Evolutionary conservation across 257 asterid genomes (phyloP), one percentile per base, ranked within the genome.

Genomic region (Craterostigma plantagineum): DNA sequence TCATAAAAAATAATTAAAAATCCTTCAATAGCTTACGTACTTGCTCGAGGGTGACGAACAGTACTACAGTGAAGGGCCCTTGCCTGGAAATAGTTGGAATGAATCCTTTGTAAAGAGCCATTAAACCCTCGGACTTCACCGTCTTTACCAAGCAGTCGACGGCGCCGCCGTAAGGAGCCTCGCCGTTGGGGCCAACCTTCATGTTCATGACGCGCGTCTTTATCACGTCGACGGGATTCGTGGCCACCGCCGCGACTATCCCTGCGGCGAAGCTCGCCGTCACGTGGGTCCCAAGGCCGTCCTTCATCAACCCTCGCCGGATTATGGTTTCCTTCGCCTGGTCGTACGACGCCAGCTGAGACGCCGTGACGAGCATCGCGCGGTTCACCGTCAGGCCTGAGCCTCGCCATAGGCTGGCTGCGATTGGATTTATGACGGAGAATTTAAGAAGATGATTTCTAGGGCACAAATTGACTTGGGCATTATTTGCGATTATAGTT

Each of bases 141-240:
- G 83, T 73, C 63, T 77, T 73, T 41, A 73, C 61, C 16, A 71
- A 72, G 44, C 91, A 77, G 48, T 77, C 84, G 10, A 73, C 1
- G 11, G 84, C 74, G 7, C 84, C 91, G 0, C 35, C 39, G 46
- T 74, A 77, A 10, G 81, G 73, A 51, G 55, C 65, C 12, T 51
- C 39, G 78, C 85, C 0, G 77, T 38, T 58, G 30, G 30, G 30
- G 30, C 62, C 75, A 38, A 69, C 82, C 45, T 45, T 70, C 83
- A 73, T 77, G 33, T 68, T 77, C 91, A 77, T 77, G 60, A 77
- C 79, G 16, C 91, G 46, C 0, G 83, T 77, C 73, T 77, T 77
- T 12, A 77, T 70, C 60, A 73, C 79, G 14, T 76, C 82, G 47
- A 72, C 65, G 35, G 90, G 90, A 38, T 76, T 76, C 35, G 90